Base-by-base conservation (phyloP, 108 stramenopile genomes). In the Fragilaria crotonensis region DNA sequence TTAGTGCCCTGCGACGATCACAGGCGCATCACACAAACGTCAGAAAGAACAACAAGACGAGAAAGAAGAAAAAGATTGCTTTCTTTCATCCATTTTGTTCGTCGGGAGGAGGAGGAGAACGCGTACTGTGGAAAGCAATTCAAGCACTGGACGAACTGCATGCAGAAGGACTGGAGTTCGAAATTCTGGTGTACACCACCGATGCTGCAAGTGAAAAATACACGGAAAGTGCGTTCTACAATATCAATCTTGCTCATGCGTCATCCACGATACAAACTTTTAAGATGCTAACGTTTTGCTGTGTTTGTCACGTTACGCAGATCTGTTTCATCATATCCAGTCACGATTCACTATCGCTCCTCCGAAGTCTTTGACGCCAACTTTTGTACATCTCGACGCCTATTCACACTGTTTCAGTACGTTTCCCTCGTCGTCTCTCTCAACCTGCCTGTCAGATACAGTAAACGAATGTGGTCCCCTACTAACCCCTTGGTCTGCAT, bases 51-150 rank as follows among this genome's bases (percentile, higher is more conserved):
- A n/a, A 4, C 19, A 17, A 22, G 23, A 49, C 5, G 32, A 60
- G 21, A 52, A n/a, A n/a, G n/a, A n/a, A n/a, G n/a, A n/a, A n/a
- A n/a, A n/a, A n/a, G n/a, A n/a, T 84, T 25, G 93, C 72, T 33
- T 93, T 95, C 62, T 93, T 90, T 64, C 94, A 95, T 76, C 94
- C 94, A 1, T 59, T 82, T 59, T 89, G 87, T 41, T 75, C 78
- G 41, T 71, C 73, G 27, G 97, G 97, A 3, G 98, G 98, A 18
- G 98, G 98, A 18, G 98, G 98, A 4, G 98, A 99, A 69, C 87
- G 98, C 5, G 98, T 99, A 4, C 66, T 99, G 26, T 99, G 98
- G 98, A 81, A 91, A 49, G 81, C 84, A 19, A 73, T 98, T 50
- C 75, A 87, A 62, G 77, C 77, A n/a, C 68, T 96, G 31, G 83